Percentiles rank a stretch among this genome's conserved stretches.
Conservation (phyloP, 2,329 filamentous ascomycete genomes). For the Aspergillus quadrilineatus region DNA sequence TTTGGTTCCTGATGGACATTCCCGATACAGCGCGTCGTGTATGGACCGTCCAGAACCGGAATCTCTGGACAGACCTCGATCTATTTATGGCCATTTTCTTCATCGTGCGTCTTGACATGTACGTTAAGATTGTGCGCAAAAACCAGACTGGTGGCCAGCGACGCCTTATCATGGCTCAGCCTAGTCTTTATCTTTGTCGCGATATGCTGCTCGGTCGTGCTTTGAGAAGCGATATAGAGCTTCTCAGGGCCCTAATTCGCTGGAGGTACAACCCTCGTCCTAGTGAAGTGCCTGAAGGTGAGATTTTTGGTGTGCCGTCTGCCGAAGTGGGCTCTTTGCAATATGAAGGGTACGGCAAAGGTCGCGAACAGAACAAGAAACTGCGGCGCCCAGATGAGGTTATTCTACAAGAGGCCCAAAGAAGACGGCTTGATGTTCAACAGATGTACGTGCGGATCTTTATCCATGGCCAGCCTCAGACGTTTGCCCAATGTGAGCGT, state of each 20-base stretch:
- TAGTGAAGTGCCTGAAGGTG: constrained; percentile 21
- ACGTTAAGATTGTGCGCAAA: constrained; percentile 60
- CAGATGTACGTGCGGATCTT: constrained; percentile 58
- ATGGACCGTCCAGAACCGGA: constrained; percentile 52
- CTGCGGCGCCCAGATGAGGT: constrained; percentile 60
- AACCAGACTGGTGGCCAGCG: constrained; percentile 50
- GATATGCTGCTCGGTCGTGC: constrained; percentile 53
- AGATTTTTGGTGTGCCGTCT: constrained; percentile 54
- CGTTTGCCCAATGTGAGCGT: constrained; percentile 1
- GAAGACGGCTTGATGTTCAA: neutral
- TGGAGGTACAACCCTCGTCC: constrained; percentile 52
- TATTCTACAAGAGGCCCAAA: constrained; percentile 56
- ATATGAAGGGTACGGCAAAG: constrained; percentile 35
- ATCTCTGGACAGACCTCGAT: constrained; percentile 59
- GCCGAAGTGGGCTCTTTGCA: constrained; percentile 52
- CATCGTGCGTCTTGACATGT: constrained; percentile 70
- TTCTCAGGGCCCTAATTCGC: constrained; percentile 57
- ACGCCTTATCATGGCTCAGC: constrained; percentile 61
- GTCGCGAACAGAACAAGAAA: constrained; percentile 26
- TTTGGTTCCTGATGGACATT: constrained; percentile 73
- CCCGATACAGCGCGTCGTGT: constrained; percentile 57
- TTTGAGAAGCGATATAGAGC: constrained; percentile 52
- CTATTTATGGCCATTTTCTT: constrained; percentile 64
- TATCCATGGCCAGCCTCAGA: constrained; percentile 24
- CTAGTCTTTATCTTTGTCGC: constrained; percentile 57